Conservation (phyloP, 1,284 basidiomycete genomes). For the Omphalotus olearius region DNA sequence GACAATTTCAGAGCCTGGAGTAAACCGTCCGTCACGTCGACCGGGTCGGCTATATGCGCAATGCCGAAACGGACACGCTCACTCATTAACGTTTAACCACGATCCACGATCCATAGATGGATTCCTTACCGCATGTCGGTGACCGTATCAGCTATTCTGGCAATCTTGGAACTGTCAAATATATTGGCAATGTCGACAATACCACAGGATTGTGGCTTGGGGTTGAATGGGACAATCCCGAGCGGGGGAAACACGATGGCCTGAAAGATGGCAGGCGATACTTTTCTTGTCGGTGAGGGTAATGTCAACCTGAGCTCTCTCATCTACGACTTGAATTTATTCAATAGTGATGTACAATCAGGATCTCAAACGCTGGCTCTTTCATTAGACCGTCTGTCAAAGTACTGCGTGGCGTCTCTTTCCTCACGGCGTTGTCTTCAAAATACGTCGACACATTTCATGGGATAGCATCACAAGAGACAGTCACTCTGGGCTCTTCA, state of each 20-base stretch:
- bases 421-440: constrained; percentile 68
- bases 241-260: constrained; percentile 86
- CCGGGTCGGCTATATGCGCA: not conserved
- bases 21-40: constrained; percentile 1
- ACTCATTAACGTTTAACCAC: not conserved
- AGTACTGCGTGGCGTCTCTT: constrained; percentile 62
- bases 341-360: constrained; percentile 23
- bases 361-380: constrained; percentile 58
- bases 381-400: constrained; percentile 66
- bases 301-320: not conserved
- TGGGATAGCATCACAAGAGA: constrained; percentile 50
- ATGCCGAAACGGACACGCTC: not conserved
- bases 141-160: constrained; percentile 49
- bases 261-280: constrained; percentile 74
- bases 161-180: constrained; percentile 67
- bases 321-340: not conserved
- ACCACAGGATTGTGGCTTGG: constrained; percentile 82
- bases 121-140: constrained; percentile 33
- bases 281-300: constrained; percentile 72
- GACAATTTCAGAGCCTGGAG: not conserved
- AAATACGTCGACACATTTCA: constrained; percentile 72
- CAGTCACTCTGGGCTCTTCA: constrained; percentile 76
- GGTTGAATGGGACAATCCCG: constrained; percentile 90
- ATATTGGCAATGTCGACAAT: constrained; percentile 61
- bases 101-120: constrained; percentile 11